These are phyloP conservation scores for Echium plantagineum DNA, from an alignment of 257 asterid species.

Conservation along the genomic window DNA sequence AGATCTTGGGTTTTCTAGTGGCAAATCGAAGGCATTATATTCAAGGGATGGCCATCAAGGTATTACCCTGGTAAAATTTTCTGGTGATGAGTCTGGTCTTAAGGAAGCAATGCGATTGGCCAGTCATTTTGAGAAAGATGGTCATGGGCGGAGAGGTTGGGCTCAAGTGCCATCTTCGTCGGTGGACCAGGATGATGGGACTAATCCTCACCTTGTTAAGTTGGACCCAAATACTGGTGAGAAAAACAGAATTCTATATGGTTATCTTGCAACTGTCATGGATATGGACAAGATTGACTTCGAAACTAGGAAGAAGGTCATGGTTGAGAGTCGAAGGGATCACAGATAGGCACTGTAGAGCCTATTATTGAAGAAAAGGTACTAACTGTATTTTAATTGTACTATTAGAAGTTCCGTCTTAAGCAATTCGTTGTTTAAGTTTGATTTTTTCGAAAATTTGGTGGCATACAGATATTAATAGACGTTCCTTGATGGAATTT, in stretches of 20 bases:
- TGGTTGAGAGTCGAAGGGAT: constrained; percentile 53
- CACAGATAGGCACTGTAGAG: constrained; percentile 6
- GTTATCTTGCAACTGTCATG: constrained; percentile 61
- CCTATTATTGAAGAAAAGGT: neutral
- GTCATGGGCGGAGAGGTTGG: constrained; percentile 63
- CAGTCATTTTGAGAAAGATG: constrained; percentile 53
- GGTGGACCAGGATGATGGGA: constrained; percentile 56
- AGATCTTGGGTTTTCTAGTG: constrained; percentile 68
- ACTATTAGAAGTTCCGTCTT: neutral
- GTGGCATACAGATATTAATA: too few relatives aligned
- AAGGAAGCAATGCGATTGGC: constrained; percentile 64
- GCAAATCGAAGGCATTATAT: constrained; percentile 75
- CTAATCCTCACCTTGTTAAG: constrained; percentile 57
- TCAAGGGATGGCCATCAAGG: constrained; percentile 81
- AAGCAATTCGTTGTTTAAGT: too few relatives aligned
- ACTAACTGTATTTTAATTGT: neutral
- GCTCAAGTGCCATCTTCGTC: constrained; percentile 40
- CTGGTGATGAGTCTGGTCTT: constrained; percentile 51
- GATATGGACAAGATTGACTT: constrained; percentile 72
- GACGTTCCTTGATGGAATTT: too few relatives aligned
- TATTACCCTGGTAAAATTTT: constrained; percentile 57
- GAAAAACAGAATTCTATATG: constrained; percentile 56
- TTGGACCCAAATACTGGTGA: constrained; percentile 52
- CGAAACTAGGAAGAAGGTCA: constrained; percentile 67
- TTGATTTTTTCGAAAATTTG: too few relatives aligned